phyloP scores from a whole-genome alignment of 2,329 filamentous ascomycete genomes.

The Camptophora hylomeconis region DNA sequence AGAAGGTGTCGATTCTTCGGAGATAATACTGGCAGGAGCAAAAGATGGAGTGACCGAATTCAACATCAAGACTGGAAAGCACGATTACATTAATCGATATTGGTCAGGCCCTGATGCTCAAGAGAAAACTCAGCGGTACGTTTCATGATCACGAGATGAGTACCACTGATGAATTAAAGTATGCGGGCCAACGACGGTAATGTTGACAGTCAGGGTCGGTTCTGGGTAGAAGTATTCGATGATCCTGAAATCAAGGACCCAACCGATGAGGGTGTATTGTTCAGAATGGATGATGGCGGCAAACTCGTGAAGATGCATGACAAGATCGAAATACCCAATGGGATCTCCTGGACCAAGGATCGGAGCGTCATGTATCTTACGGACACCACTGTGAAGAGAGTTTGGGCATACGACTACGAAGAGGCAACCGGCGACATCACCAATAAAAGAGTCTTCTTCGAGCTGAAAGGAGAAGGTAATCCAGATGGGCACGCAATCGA shows the following conservation, averaged over 20 bases:
- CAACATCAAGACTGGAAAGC: conserved; percentile 46
- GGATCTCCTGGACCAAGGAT: conserved; percentile 65
- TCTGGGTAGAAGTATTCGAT: conserved; percentile 81
- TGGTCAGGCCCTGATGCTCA: conserved; percentile 39
- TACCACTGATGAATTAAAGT: no score
- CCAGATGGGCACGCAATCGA: conserved; percentile 83
- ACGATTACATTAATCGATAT: conserved; percentile 43
- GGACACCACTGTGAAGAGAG: conserved; percentile 57
- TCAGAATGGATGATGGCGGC: conserved; percentile 54
- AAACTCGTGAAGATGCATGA: conserved; percentile 47
- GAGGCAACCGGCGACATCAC: conserved; percentile 48
- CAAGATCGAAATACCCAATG: conserved; percentile 68
- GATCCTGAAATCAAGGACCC: conserved; percentile 53
- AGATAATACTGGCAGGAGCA: conserved; percentile 62
- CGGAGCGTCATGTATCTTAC: conserved; percentile 69
- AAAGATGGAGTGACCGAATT: conserved; percentile 74
- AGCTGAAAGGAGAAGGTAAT: conserved; percentile 47
- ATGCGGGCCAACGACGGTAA: conserved; percentile 67
- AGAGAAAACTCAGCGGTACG: conserved; percentile 34
- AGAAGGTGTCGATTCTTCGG: conserved; percentile 41
- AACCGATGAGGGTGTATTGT: conserved; percentile 50
- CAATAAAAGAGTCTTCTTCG: conserved; percentile 61
- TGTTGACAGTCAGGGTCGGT: conserved; percentile 65
- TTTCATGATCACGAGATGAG: conserved; percentile 4
- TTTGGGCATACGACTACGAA: conserved; percentile 66